Base-by-base conservation (phyloP, 2,329 filamentous ascomycete genomes). In the Trichoderma afroharzianum region DNA sequence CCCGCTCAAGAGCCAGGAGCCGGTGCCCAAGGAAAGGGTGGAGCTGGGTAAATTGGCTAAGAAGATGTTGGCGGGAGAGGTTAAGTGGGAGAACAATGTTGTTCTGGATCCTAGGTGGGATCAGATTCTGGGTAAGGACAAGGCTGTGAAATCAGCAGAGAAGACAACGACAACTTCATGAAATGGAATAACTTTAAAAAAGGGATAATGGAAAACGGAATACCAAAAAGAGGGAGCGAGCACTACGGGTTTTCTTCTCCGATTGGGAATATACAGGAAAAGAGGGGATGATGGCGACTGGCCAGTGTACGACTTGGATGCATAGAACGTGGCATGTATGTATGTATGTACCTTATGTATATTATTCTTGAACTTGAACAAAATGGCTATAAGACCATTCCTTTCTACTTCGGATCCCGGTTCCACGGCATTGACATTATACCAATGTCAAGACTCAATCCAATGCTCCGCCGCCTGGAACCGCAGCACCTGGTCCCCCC, bases 401-500 rank as follows among this genome's bases (percentile, higher is more conserved):
- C 21, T 47, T 47, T 59, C 26, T 47, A 39, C 24, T 36, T 21
- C 36, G 6, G 8, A 21, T 6, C n/a, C 18, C 14, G 14, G 6
- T 15, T 15, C 26, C 28, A 26, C 39, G 43, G 15, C 5, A 26
- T 58, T 11, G n/a, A 1, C 28, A 7, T 3, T 7, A 3, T 12
- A 18, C 14, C 12, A 18, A 15, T 28, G n/a, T 53, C 32, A 36
- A 30, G 53, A 26, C 11, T 47, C 6, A 18, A 68, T 68, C 88
- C 88, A 91, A 76, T 85, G 81, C 47, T 85, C 82, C 7, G 84
- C 79, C 72, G 86, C 84, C 77, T 95, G 93, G 76, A 92, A 94
- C 73, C 88, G 88, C 71, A 93, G 79, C 9, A 88, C 90, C 76
- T 95, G 90, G 75, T 94, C 86, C 3, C 93, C 93, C 92, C 92